A percentile compares a stretch with the other conserved stretches of the same genome.
Evolutionary conservation across 177 flowering plant genomes (phyloP).

Genomic region (Vitis hybrid): DNA sequence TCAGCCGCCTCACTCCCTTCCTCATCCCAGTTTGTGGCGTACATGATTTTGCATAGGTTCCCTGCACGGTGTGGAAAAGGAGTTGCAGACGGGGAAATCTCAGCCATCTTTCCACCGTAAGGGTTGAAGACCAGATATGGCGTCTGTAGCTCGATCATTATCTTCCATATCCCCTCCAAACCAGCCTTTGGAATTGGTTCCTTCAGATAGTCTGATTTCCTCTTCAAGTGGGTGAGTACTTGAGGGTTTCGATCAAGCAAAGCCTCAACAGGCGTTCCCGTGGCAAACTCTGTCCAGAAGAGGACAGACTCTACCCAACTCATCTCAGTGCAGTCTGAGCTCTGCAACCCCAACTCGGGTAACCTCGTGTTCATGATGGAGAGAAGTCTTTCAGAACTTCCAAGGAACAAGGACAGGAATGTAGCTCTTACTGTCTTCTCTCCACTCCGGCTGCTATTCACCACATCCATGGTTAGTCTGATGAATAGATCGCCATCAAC

Average conservation of each 20-base stretch:
- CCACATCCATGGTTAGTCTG: conserved; percentile 25
- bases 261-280: conserved; percentile 10
- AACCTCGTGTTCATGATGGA: conserved; percentile 33
- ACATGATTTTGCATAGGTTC: conserved; percentile 34
- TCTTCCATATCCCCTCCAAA: background rate
- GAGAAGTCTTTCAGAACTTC: conserved; percentile 27
- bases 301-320: conserved; percentile 48
- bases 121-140: conserved; percentile 29
- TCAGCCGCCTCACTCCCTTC: conserved; percentile 18
- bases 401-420: conserved; percentile 38
- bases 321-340: conserved; percentile 35
- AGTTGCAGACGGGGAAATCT: conserved; percentile 22
- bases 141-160: conserved; percentile 21
- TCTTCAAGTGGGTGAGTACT: conserved; percentile 27
- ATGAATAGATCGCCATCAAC: conserved; percentile 41
- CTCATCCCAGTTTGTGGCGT: conserved; percentile 31
- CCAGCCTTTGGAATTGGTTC: too few relatives aligned
- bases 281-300: conserved; percentile 22
- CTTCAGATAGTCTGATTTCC: conserved; percentile 22
- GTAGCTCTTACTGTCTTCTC: conserved; percentile 24
- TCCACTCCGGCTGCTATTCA: conserved; percentile 10
- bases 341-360: conserved; percentile 39
- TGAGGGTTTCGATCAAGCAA: conserved; percentile 23
- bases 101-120: conserved; percentile 46
- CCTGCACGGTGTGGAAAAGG: conserved; percentile 58